Base-by-base conservation (phyloP, 208 protist genomes). In the Trypanosoma congolense region DNA sequence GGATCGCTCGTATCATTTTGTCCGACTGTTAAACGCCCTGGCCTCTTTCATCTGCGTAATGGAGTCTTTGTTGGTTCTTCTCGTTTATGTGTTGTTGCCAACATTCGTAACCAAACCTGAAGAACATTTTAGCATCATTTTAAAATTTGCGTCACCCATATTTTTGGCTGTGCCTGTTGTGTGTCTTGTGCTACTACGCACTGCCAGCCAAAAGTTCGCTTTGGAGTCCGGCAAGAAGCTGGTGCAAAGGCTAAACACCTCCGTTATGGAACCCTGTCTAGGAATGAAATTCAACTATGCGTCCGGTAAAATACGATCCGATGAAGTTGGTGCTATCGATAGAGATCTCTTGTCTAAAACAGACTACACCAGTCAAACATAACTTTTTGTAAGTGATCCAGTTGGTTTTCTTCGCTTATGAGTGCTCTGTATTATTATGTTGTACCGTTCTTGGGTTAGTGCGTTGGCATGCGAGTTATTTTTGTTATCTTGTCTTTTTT, bases 1-100 rank as follows among this genome's bases (percentile, higher is more conserved):
- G 66, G 83, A 91, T 61, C 80, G 87, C 21, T 90, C 77, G 9
- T 91, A 83, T 71, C 81, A 93, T 58, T 83, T 89, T 79, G 50
- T 81, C 19, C 83, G 88, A 59, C 60, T 93, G 12, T 59, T 89
- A 4, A 87, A 70, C 10, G 77, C 78, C 2, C 19, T 86, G 16
- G 79, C 65, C 52, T 88, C 80, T 12, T 46, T 91, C 14, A 35
- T 90, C 4, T 91, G 90, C 53, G 71, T 79, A 29, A 42, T 70
- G 8, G 66, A 87, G 45, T 18, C 77, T 21, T 42, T 73, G 35
- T 55, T 87, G 14, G 38, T 80, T 1, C 51, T 79, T 45, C 60
- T 65, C 30, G 58, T 73, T 33, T 56, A 41, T 6, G 18, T 79
- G 29, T 43, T 80, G 12, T 35, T 75, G 12, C 79, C 79, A 4